Evolutionary conservation across 306 rosid species (phyloP), one percentile per base, ranked within the genome.

Genomic region (Leucaena leucocephala): DNA sequence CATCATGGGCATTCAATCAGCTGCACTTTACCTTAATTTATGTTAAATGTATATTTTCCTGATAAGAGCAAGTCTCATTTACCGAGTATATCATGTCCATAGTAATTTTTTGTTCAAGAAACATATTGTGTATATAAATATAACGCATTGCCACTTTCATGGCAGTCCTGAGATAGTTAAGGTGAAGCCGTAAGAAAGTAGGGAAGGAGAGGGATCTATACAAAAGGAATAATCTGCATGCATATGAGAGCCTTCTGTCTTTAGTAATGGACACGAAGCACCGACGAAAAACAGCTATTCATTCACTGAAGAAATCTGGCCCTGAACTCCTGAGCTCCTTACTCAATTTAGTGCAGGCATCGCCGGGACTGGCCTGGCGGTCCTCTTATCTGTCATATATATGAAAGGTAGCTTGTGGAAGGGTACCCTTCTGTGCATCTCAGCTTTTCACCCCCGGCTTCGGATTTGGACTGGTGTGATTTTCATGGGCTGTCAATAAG

Each of bases 161-260:
- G 21, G 70, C 93, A 94, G 98, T 80, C 97, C 98, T 4, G 86
- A 87, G 83, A 92, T 88, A 81, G 22, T 88, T 21, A 92, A 92
- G 86, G 66, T 58, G 68, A 91, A 83, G 83, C 90, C 89, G 43
- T 84, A 94, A 83, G 85, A 91, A 83, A 86, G 76, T 15, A 16
- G 80, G 86, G 54, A 82, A 68, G 50, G 97, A 84, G 79, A 90
- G 95, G 85, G 90, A 89, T 81, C 85, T 87, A 21, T 91, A 91
- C 88, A 81, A 78, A 82, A 91, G 86, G 84, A 95, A 93, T 82
- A 81, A 82, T 72, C 81, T 87, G 55, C 91, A 88, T 61, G 95
- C 98, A 57, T 92, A 91, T 44, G 98, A 94, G 91, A 89, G 84
- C 80, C 92, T 92, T 76, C 84, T 94, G 19, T 92, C 97, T 14